Conservation (phyloP, 441 rosid genomes). For the Raphanus hybrid region DNA sequence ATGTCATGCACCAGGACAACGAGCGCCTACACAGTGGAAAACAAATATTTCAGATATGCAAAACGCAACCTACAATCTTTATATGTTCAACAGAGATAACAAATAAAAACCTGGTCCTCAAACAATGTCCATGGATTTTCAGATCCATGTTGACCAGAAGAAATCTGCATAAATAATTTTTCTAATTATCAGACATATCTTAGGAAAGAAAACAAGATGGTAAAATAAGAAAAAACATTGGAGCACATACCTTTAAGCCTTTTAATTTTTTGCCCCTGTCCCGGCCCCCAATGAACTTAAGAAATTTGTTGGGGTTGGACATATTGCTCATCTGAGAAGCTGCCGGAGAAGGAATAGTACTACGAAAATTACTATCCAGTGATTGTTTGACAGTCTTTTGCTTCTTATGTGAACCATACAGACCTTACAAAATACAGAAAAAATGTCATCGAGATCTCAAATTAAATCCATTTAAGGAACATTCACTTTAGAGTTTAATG, state of each 20-base stretch:
- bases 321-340: constrained; percentile 49
- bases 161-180: constrained; percentile 56
- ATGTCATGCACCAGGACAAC: constrained; percentile 97
- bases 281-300: constrained; percentile 66
- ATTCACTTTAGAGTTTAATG: not conserved
- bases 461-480: not conserved
- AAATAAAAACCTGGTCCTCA: constrained; percentile 81
- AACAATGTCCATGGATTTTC: constrained; percentile 87
- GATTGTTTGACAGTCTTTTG: constrained; percentile 66
- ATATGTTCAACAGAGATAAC: constrained; percentile 12
- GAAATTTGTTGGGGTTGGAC: constrained; percentile 66
- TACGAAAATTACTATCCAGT: constrained; percentile 61
- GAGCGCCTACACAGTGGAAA: constrained; percentile 66
- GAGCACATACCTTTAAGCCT: constrained; percentile 63
- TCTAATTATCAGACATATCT: constrained; percentile 32
- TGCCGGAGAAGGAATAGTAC: constrained; percentile 71
- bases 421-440: constrained; percentile 53
- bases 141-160: constrained; percentile 71
- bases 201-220: constrained; percentile 21
- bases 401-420: constrained; percentile 74
- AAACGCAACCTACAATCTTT: not conserved
- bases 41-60: constrained; percentile 6
- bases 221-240: constrained; percentile 12
- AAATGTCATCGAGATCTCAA: constrained; percentile 32
- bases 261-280: constrained; percentile 75